phyloP scores from a whole-genome alignment of 768 basidiomycete species.

The Leccinum ochraceum region DNA sequence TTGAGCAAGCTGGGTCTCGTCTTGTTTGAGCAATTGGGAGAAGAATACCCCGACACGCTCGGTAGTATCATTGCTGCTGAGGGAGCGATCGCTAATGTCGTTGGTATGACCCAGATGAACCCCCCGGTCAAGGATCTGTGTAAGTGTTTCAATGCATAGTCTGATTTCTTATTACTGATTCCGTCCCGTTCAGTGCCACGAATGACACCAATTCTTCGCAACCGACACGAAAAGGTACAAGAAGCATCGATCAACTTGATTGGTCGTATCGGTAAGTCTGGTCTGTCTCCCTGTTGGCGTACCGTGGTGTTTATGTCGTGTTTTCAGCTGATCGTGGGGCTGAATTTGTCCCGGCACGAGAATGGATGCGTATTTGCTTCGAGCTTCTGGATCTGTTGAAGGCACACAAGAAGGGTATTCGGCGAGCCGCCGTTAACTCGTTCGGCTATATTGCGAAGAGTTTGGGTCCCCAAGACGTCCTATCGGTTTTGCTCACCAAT shows the following conservation, averaged over 20 bases:
- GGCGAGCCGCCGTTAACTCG: slow-evolving; percentile 98
- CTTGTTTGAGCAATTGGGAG: slow-evolving; percentile 96
- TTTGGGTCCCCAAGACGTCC: slow-evolving; percentile 97
- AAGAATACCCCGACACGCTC: slow-evolving; percentile 98
- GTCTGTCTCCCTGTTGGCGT: neutral
- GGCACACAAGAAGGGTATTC: slow-evolving; percentile 99
- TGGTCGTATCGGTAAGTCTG: slow-evolving; percentile 76
- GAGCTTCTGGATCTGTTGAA: slow-evolving; percentile 95
- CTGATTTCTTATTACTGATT: slow-evolving; percentile 1
- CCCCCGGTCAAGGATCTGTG: slow-evolving; percentile 98
- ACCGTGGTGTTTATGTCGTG: slow-evolving; percentile 2
- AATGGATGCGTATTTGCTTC: slow-evolving; percentile 99
- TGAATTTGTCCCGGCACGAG: slow-evolving; percentile 96
- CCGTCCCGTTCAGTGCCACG: slow-evolving; percentile 73
- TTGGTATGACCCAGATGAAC: slow-evolving; percentile 99
- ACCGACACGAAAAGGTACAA: slow-evolving; percentile 99
- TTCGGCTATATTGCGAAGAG: slow-evolving; percentile 99
- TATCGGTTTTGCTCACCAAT: slow-evolving; percentile 94
- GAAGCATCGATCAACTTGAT: slow-evolving; percentile 99
- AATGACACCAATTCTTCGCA: slow-evolving; percentile 99
- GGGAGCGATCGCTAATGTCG: slow-evolving; percentile 98
- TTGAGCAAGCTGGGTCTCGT: slow-evolving; percentile 96
- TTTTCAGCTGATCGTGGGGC: slow-evolving; percentile 91
- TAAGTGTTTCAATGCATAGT: slow-evolving; percentile 47
- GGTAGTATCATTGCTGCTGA: slow-evolving; percentile 99